A percentile compares a stretch with the other conserved stretches of the same genome.
phyloP scores from a whole-genome alignment of 495 filamentous ascomycete genomes.

The Penicillium crystallinum region DNA sequence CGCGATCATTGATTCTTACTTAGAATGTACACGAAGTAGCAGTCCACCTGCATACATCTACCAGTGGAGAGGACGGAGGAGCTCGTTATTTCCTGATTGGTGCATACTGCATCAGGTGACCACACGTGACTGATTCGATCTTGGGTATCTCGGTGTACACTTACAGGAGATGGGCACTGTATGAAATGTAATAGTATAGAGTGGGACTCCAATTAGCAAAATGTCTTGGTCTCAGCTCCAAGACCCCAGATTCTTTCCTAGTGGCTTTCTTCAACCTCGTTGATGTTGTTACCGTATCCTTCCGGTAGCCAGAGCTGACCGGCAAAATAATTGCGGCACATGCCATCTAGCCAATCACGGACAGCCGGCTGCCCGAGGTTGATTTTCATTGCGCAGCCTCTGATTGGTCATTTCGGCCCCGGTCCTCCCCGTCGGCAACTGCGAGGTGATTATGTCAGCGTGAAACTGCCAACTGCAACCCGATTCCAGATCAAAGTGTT shows the following conservation, averaged over 20 bases:
- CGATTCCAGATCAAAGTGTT: constrained; percentile 19
- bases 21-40: no score
- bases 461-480: constrained; percentile 35
- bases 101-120: background rate
- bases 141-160: background rate
- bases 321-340: constrained; percentile 34
- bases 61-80: no score
- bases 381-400: constrained; percentile 27
- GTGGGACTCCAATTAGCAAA: background rate
- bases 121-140: background rate
- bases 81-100: background rate
- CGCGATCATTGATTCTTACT: no score
- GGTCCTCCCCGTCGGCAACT: constrained; percentile 37
- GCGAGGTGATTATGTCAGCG: constrained; percentile 37
- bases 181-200: background rate
- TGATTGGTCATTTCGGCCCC: constrained; percentile 35
- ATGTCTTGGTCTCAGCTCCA: background rate
- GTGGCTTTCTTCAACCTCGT: background rate
- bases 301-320: constrained; percentile 21
- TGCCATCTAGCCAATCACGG: constrained; percentile 32
- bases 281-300: constrained; percentile 3
- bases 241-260: background rate
- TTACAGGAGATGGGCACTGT: background rate
- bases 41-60: background rate
- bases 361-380: constrained; percentile 27